Base-by-base conservation (phyloP, 164 flowering plant genomes). In the Liquidambar formosana region DNA sequence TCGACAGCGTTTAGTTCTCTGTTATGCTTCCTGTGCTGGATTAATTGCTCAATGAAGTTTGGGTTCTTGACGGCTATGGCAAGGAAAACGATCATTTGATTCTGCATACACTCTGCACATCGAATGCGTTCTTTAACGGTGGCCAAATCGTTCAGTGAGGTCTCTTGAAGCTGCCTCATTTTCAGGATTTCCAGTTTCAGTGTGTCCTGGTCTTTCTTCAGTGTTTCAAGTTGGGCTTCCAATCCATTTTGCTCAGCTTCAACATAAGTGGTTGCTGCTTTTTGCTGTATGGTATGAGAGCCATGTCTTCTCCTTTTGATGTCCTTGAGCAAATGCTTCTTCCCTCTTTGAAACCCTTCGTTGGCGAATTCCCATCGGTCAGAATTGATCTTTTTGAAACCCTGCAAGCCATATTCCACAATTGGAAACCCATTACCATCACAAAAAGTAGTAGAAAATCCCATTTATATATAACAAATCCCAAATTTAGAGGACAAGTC, bases 321-420 rank as follows among this genome's bases (percentile, higher is more conserved):
- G 67, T 70, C 79, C 79, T 85, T 89, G 48, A 91, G 73, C 65
- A 89, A 67, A 74, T 89, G 88, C 78, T 75, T 87, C 82, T 91
- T 86, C 64, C 96, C 96, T 68, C 80, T 75, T 61, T 78, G 79
- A 66, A 91, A 91, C 25, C 75, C 85, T 67, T 84, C 85, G 52
- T 87, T 89, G 18, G 92, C 89, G 28, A 89, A 91, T 63, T 91
- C 94, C 96, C 94, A 91, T 70, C 86, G 66, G 44, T 89, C 91
- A 0, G 88, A 57, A 75, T 86, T 81, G 21, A 91, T 73, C 79
- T 91, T 91, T 73, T 77, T 78, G 67, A 91, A 91, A 1, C 94
- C 84, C 96, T 91, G 77, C 5, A 69, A 56, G n/a, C 63, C 18
- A 49, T 18, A 22, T 53, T 33, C 4, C 41, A 33, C 41, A 33